Evolutionary conservation across 257 asterid species (phyloP).

Genomic region (Salvia hispanica): DNA sequence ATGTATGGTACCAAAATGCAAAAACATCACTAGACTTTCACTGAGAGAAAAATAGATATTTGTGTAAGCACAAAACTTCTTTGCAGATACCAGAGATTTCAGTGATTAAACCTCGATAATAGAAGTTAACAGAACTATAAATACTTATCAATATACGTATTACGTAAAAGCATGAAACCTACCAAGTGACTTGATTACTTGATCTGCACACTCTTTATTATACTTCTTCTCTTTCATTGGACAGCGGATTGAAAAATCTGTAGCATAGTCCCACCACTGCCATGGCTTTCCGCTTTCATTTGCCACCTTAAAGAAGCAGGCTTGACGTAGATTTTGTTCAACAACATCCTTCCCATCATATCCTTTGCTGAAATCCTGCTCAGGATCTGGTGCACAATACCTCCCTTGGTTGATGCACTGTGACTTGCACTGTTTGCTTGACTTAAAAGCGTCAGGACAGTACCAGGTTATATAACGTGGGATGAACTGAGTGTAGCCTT

Average conservation of each 20-base stretch:
- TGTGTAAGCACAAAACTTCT: background rate
- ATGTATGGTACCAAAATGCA: background rate
- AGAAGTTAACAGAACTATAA: background rate
- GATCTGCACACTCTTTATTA: constrained; percentile 64
- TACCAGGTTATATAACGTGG: constrained; percentile 79
- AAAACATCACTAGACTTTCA: background rate
- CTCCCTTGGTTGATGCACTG: constrained; percentile 78
- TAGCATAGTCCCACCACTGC: constrained; percentile 81
- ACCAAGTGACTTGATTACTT: constrained; percentile 72
- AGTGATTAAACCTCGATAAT: constrained; percentile 11
- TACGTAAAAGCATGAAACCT: constrained; percentile 29
- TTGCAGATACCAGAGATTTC: background rate
- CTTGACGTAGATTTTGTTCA: constrained; percentile 64
- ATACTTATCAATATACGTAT: background rate
- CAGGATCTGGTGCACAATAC: constrained; percentile 79
- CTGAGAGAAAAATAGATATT: background rate
- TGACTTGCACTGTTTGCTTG: constrained; percentile 72
- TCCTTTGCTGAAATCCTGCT: constrained; percentile 71
- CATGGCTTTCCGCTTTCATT: constrained; percentile 70
- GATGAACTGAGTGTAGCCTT: constrained; percentile 79
- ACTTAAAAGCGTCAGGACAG: constrained; percentile 65
- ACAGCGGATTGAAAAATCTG: constrained; percentile 67
- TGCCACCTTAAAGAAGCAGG: constrained; percentile 69
- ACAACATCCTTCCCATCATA: constrained; percentile 79
- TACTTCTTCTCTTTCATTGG: constrained; percentile 72